phyloP scores from a whole-genome alignment of 1,139 yeast genomes.

The Sugiyamaella japonica region DNA sequence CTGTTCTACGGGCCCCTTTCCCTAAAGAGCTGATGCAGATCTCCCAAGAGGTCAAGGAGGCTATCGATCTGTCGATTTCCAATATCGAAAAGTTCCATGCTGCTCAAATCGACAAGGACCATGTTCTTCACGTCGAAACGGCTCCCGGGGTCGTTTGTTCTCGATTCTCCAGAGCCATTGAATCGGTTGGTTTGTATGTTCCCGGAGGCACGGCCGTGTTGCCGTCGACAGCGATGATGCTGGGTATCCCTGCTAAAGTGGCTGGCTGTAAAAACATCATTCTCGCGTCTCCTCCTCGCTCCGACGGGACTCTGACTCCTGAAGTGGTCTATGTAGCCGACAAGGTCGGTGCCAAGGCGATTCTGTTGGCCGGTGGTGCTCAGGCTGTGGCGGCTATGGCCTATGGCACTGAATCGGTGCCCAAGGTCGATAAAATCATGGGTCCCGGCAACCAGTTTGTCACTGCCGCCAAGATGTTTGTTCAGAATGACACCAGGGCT shows the following conservation, averaged over 20 bases:
- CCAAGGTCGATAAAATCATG: constrained; percentile 92
- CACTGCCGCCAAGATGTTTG: constrained; percentile 98
- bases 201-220: constrained; percentile 99
- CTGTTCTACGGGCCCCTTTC: constrained; percentile 86
- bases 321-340: constrained; percentile 98
- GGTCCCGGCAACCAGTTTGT: constrained; percentile 99
- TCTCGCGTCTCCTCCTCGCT: constrained; percentile 97
- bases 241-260: constrained; percentile 98
- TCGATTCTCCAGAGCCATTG: constrained; percentile 92
- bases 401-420: constrained; percentile 88
- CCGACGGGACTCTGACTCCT: constrained; percentile 90
- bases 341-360: constrained; percentile 85
- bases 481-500: constrained; percentile 93
- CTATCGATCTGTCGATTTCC: constrained; percentile 84
- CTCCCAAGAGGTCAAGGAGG: constrained; percentile 72
- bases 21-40: constrained; percentile 72
- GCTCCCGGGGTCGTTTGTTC: constrained; percentile 92
- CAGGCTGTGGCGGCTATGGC: constrained; percentile 99
- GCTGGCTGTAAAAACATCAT: constrained; percentile 94
- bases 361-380: constrained; percentile 97
- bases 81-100: constrained; percentile 91
- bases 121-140: constrained; percentile 76
- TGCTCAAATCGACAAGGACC: constrained; percentile 71
- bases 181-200: constrained; percentile 89
- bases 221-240: constrained; percentile 97